Evolutionary conservation across 257 asterid species (phyloP), one percentile per base, ranked within the genome.

Genomic region (Rhazya stricta): DNA sequence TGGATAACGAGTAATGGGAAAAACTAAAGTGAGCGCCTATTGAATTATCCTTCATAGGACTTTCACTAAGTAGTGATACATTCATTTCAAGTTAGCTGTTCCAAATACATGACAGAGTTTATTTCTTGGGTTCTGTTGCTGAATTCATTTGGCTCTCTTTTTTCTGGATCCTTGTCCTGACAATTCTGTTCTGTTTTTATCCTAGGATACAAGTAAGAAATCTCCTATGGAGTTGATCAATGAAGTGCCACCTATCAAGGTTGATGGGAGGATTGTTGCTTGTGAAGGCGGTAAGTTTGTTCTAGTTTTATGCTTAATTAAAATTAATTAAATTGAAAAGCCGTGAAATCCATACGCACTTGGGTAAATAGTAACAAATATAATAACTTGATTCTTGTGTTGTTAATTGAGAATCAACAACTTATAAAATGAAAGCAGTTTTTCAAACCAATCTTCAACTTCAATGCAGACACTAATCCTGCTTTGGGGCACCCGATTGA

Each of bases 141-240:
- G 21, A 19, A 41, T 25, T 46, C 19, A 30, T 30, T 0, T 43
- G 61, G n/a, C 63, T 45, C 37, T 39, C 42, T 6, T 34, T 45
- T 69, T 36, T 50, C 46, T 72, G 72, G 29, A 51, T 71, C 36
- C 69, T 53, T 9, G 13, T 27, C 15, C 11, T 45, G 63, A 62
- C 41, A 10, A 41, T 57, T 39, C 53, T 54, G 75, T 57, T 19
- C 73, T 62, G 69, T 50, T 81, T 48, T 53, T 13, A 32, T 69
- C 68, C 37, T 74, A 92, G 97, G 97, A 92, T 80, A 77, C 86
- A 37, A 88, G 90, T 80, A 88, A 84, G 75, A 91, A 89, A 78
- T 95, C 99, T 73, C 98, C 98, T 15, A 92, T 92, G 97, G 94
- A 95, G 79, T 79, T 95, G 91, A 95, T 95, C 88, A 91, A 89